Percentiles rank a stretch among this genome's conserved stretches.
Conservation (phyloP, 164 flowering plant genomes). For the Paratinospora sagittata region DNA sequence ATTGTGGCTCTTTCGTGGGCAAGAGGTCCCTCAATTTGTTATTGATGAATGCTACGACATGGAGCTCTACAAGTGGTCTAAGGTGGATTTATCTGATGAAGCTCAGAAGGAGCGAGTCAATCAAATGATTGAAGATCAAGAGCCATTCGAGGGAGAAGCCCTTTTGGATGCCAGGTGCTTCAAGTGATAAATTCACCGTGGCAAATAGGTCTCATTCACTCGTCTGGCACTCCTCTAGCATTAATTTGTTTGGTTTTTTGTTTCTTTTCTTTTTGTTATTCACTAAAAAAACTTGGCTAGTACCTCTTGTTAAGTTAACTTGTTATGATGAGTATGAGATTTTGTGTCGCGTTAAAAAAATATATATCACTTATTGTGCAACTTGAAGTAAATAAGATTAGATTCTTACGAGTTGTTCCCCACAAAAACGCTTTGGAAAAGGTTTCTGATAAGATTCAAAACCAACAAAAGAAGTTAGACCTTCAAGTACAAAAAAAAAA, state of each 20-base stretch:
- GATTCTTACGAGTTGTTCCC: neutral
- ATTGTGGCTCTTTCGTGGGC: conserved; percentile 93
- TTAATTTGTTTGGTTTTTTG: conserved; percentile 5
- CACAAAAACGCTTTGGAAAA: neutral
- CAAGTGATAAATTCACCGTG: too few species aligned
- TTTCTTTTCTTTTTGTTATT: neutral
- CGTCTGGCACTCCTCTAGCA: too few species aligned
- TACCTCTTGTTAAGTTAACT: neutral
- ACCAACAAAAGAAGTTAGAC: neutral
- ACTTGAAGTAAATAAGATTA: neutral
- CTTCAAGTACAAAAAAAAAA: neutral
- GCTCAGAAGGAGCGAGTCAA: too few species aligned
- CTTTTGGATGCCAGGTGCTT: too few species aligned
- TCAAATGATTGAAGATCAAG: too few species aligned
- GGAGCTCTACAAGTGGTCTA: too few species aligned
- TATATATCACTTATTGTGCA: neutral
- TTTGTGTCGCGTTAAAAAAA: neutral
- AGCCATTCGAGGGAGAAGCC: too few species aligned
- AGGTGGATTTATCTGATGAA: too few species aligned
- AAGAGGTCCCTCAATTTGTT: conserved; percentile 70
- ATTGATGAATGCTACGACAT: conserved; percentile 86
- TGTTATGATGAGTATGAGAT: neutral
- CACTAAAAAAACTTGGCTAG: neutral
- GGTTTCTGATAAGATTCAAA: neutral
- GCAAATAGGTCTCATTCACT: too few species aligned